Conservation (phyloP, 768 basidiomycete genomes). For the Agrocybe pediades region DNA sequence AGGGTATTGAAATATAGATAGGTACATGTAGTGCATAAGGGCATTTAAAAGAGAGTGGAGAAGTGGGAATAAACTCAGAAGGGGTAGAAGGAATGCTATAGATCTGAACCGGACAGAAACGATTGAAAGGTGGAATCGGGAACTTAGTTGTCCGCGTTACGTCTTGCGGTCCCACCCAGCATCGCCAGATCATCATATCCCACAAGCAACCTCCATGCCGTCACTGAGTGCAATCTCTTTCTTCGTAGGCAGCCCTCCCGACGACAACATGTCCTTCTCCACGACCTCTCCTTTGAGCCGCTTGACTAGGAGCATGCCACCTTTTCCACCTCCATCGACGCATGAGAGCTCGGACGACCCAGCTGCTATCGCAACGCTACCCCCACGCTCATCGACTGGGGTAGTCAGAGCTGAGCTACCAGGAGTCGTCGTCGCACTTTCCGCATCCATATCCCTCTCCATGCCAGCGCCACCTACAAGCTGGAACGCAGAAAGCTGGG, state of each 20-base stretch:
- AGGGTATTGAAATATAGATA: too few species aligned
- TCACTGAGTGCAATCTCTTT: slow-evolving; percentile 11
- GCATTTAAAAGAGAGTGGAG: too few species aligned
- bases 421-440: slow-evolving; percentile 24
- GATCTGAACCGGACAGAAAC: too few species aligned
- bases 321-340: not conserved
- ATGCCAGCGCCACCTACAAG: too few species aligned
- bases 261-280: not conserved
- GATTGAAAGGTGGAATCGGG: too few species aligned
- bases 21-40: too few species aligned
- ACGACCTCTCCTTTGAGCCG: slow-evolving; percentile 2
- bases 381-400: slow-evolving; percentile 28
- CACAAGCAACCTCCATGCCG: slow-evolving; percentile 22
- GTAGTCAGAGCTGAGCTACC: slow-evolving; percentile 30
- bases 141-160: too few species aligned
- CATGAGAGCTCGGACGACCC: not conserved
- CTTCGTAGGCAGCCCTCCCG: too few species aligned
- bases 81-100: too few species aligned
- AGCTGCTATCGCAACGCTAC: not conserved
- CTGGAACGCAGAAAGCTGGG: slow-evolving; percentile 26
- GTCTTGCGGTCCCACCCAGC: too few species aligned
- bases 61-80: too few species aligned
- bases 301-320: not conserved
- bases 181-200: slow-evolving; percentile 1
- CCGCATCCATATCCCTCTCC: slow-evolving; percentile 10